Evolutionary conservation across 768 basidiomycete species (phyloP), one percentile per base, ranked within the genome.

Genomic region (Lactifluus echinatus): DNA sequence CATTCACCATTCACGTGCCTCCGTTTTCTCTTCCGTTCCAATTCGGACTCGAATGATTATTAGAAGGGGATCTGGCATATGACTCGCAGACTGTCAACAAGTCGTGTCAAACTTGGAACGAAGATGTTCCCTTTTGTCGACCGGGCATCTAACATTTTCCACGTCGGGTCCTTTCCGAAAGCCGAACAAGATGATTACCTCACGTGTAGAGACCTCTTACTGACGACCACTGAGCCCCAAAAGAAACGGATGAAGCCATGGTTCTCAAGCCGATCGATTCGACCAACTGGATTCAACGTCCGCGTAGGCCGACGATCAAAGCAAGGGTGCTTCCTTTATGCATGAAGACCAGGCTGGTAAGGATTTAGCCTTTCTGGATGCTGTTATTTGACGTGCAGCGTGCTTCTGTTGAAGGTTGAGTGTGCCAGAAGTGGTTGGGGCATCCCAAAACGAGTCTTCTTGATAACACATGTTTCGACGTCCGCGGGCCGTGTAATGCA

Each of bases 401-500:
- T 52, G 55, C 59, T 57, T 57, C 55, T 47, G 45, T 46, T 57
- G 50, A 45, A 57, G 50, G 44, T 23, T 33, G 43, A 31, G 34
- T 34, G 3, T 23, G 37, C 53, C 53, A 51, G 56, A 58, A 58
- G 57, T 40, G 39, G 52, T 46, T 47, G 47, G 33, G 48, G 51
- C 43, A 14, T 51, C 49, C 56, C 49, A 57, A 57, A 51, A 39
- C 33, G 49, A 57, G 33, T n/a, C 17, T 40, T 54, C 31, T 0
- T 57, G 56, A 60, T 60, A 57, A 60, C 59, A 60, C 55, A 60
- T 57, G 56, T 60, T 57, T 58, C 56, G 59, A 60, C 59, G 49
- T 60, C 56, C 55, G 39, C 59, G 59, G 55, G 39, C 56, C 49
- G 33, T 28, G 36, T 48, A 61, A 59, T 49, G 51, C 34, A 54